Evolutionary conservation across 2,329 filamentous ascomycete genomes (phyloP), one percentile per base, ranked within the genome.

Genomic region (Cordyceps tenuipes): DNA sequence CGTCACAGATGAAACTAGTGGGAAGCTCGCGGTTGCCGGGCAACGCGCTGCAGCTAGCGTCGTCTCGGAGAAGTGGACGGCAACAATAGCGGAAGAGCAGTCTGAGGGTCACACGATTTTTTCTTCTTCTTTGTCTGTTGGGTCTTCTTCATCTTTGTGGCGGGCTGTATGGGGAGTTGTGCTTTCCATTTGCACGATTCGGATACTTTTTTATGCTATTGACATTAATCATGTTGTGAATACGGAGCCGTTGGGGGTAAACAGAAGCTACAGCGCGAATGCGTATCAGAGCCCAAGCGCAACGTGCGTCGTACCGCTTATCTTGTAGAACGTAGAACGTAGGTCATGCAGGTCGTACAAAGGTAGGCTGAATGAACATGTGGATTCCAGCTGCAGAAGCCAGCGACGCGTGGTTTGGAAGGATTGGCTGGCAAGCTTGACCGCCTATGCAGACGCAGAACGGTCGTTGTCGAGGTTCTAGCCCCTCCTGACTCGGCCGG

Each of bases 321-420:
- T 49, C 19, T 48, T 36, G 26, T 41, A 34, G 19, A 48, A 51
- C n/a, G n/a, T n/a, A n/a, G n/a, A n/a, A n/a, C n/a, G 17, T 7
- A 3, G 26, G 26, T 9, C 26, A 36, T 21, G 23, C 46, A 58
- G 31, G 34, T 36, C 34, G 47, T 9, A 44, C 44, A 36, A 36
- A 44, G 23, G 34, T n/a, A 29, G 29, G 29, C 29, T 29, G 29
- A 29, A 29, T 41, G 23, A 36, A 43, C 56, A 44, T 58, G 56
- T 58, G 36, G 57, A 52, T 48, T 21, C 29, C 23, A 31, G 57
- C 49, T 59, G 49, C 57, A 59, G 57, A 53, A 47, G 23, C n/a
- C 15, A 51, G 8, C 46, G 48, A 31, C 19, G 44, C 54, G 19
- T 56, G n/a, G 44, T n/a, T 49, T 41, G 13, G 19, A 29, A 51